These are phyloP conservation scores for Triticum urartu DNA, from an alignment of 176 grass and related monocot species.

Conservation along the genomic window DNA sequence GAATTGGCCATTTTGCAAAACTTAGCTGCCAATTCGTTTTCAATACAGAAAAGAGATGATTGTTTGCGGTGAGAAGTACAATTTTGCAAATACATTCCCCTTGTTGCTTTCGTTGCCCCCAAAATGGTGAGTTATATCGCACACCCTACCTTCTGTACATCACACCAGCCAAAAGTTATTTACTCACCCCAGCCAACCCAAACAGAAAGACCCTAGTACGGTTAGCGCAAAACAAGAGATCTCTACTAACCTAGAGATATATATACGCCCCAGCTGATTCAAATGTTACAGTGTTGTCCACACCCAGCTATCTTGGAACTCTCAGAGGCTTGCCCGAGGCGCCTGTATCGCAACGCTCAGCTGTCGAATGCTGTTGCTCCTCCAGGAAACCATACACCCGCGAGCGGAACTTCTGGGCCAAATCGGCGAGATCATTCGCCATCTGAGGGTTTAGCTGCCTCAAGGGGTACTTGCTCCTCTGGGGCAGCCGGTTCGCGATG, in stretches of 20 bases:
- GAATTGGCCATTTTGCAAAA: too few species aligned
- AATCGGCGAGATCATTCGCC: constrained; percentile 56
- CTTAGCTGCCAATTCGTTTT: too few species aligned
- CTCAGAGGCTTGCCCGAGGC: constrained; percentile 35
- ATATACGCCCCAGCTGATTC: background rate
- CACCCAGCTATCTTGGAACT: constrained; percentile 12
- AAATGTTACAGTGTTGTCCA: background rate
- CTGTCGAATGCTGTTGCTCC: constrained; percentile 40
- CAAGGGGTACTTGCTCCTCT: constrained; percentile 18
- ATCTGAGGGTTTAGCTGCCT: constrained; percentile 33
- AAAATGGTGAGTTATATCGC: constrained; percentile 43
- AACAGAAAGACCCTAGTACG: background rate
- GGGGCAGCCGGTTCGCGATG: constrained; percentile 56
- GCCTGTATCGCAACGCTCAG: background rate
- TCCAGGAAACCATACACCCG: constrained; percentile 63
- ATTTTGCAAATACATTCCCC: background rate
- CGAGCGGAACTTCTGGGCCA: constrained; percentile 58
- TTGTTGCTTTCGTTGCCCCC: constrained; percentile 9
- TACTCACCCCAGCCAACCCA: constrained; percentile 33
- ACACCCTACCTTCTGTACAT: constrained; percentile 14
- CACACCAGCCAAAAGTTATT: constrained; percentile 29
- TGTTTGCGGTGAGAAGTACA: background rate
- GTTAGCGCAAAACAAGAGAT: background rate
- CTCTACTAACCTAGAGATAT: too few species aligned
- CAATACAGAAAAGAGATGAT: too few species aligned